phyloP scores from a whole-genome alignment of 345 rosid species.

The Firmiana major region DNA sequence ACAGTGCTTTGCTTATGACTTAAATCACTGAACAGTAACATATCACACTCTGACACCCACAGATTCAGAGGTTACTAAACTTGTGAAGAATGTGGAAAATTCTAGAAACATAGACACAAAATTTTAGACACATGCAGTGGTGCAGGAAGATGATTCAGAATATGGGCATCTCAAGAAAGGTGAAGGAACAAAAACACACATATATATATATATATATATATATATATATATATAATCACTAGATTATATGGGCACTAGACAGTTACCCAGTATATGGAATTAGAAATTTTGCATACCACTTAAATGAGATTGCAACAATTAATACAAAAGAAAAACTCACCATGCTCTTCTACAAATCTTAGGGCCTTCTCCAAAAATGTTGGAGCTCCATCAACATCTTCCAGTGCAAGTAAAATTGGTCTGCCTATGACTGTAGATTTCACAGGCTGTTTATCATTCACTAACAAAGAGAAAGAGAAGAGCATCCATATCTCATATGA shows the following conservation, averaged over 20 bases:
- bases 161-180: background rate
- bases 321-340: conserved; percentile 37
- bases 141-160: background rate
- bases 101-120: conserved; percentile 8
- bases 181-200: background rate
- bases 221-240: too few species aligned
- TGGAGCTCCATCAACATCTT: conserved; percentile 97
- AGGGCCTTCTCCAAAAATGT: conserved; percentile 98
- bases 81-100: conserved; percentile 1
- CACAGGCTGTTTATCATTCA: conserved; percentile 50
- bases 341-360: conserved; percentile 81
- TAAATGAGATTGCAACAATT: conserved; percentile 8
- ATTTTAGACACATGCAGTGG: background rate
- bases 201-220: background rate
- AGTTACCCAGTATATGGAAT: background rate
- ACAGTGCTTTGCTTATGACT: background rate
- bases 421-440: conserved; percentile 62
- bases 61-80: background rate
- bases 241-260: background rate
- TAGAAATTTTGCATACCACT: background rate
- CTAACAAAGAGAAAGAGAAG: conserved; percentile 37
- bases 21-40: background rate
- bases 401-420: conserved; percentile 89
- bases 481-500: background rate
- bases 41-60: background rate